Evolutionary conservation across 2,329 filamentous ascomycete genomes (phyloP).

Genomic region (Onygenales sp.): DNA sequence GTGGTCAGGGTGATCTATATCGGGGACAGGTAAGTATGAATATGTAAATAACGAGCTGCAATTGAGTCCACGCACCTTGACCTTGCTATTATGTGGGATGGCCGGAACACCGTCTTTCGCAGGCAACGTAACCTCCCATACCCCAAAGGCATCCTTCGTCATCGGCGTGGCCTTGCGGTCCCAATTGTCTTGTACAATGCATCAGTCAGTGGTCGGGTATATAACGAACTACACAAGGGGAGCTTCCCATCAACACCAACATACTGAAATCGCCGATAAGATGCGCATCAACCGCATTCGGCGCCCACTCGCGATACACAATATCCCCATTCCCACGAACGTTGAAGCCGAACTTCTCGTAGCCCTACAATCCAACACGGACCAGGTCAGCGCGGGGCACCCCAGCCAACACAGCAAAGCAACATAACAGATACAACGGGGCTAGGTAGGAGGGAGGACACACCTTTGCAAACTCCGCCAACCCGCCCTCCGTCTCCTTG

Average conservation of each 20-base stretch:
- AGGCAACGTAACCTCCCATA: slow-evolving; percentile 74
- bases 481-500: slow-evolving; percentile 71
- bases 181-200: slow-evolving; percentile 60
- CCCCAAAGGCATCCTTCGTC: slow-evolving; percentile 74
- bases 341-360: slow-evolving; percentile 78
- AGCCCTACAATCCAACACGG: slow-evolving; percentile 49
- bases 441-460: too few species aligned
- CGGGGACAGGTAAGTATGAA: not conserved
- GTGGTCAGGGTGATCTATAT: slow-evolving; percentile 73
- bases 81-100: slow-evolving; percentile 87
- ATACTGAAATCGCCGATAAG: slow-evolving; percentile 91
- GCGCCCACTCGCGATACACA: slow-evolving; percentile 90
- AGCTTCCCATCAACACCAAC: slow-evolving; percentile 18
- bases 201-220: not conserved
- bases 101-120: slow-evolving; percentile 63
- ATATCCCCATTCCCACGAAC: slow-evolving; percentile 76
- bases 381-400: too few species aligned
- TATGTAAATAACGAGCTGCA: too few species aligned
- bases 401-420: not conserved
- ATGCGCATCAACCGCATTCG: slow-evolving; percentile 73
- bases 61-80: slow-evolving; percentile 58
- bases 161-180: slow-evolving; percentile 73
- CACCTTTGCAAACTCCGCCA: slow-evolving; percentile 85
- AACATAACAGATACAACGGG: not conserved
- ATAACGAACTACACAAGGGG: not conserved